phyloP scores from a whole-genome alignment of 75 land plant species.

The Larix kaempferi region DNA sequence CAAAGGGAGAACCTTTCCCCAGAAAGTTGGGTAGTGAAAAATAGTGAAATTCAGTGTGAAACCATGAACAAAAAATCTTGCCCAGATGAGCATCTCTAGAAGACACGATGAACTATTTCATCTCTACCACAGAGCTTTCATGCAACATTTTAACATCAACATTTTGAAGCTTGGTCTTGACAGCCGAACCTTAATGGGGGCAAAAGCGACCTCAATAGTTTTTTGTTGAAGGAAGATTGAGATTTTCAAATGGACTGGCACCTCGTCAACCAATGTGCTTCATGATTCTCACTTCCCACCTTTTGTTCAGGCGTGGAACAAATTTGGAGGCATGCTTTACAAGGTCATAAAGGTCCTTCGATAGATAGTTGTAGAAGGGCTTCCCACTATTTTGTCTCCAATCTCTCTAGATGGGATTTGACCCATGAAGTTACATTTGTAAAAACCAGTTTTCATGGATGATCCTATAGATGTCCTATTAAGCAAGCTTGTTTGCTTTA shows the following conservation, averaged over 20 bases:
- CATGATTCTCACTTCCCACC: not conserved
- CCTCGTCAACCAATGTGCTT: not conserved
- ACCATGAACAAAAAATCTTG: not conserved
- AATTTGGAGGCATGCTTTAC: not conserved
- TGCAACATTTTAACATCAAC: not conserved
- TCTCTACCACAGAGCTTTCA: not conserved
- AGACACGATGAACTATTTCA: not conserved
- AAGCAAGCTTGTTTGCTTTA: not conserved
- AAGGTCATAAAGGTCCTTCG: not conserved
- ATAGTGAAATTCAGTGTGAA: not conserved
- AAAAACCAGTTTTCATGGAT: not conserved
- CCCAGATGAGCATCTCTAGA: not conserved
- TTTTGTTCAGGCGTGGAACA: not conserved
- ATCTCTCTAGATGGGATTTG: not conserved
- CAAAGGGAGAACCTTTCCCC: not conserved
- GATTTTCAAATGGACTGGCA: not conserved
- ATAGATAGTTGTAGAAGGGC: not conserved
- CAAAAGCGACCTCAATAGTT: not conserved
- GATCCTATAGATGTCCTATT: not conserved
- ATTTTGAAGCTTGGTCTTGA: not conserved
- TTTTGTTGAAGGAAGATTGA: not conserved
- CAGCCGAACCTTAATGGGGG: not conserved
- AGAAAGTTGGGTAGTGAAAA: not conserved
- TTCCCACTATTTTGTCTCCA: not conserved
- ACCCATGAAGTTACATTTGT: not conserved